Percentiles rank a stretch among this genome's conserved stretches.
Evolutionary conservation across 805 yeast species (phyloP).

Genomic region (Schwanniomyces yamadae): DNA sequence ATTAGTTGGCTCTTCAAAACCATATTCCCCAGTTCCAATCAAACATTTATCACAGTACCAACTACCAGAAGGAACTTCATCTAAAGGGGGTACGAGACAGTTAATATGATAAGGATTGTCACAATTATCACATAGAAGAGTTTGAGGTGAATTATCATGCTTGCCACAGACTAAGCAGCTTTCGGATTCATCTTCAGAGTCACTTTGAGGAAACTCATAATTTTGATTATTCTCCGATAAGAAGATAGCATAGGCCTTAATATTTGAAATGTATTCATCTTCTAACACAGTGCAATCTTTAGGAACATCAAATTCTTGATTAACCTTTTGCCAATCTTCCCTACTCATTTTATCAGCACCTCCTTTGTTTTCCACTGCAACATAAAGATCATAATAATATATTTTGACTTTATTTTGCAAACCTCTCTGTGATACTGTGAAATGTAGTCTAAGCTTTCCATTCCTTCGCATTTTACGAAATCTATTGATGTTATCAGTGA

Average conservation of each 20-base stretch:
- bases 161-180: conserved; percentile 50
- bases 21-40: conserved; percentile 85
- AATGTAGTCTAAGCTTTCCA: conserved; percentile 20
- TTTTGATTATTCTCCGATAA: conserved; percentile 22
- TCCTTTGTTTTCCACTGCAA: conserved; percentile 28
- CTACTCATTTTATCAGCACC: conserved; percentile 16
- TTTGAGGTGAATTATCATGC: conserved; percentile 43
- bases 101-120: conserved; percentile 63
- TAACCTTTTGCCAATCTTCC: conserved; percentile 22
- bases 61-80: conserved; percentile 50
- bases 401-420: conserved; percentile 12
- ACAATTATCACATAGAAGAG: conserved; percentile 73
- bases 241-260: conserved; percentile 34
- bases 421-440: conserved; percentile 11
- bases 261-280: conserved; percentile 21
- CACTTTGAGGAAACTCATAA: conserved; percentile 32
- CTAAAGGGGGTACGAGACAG: conserved; percentile 62
- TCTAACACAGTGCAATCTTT: conserved; percentile 15
- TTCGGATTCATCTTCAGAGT: conserved; percentile 31
- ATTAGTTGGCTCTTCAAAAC: conserved; percentile 69
- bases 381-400: conserved; percentile 40
- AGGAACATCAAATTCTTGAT: conserved; percentile 22
- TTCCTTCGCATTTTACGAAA: conserved; percentile 48
- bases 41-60: conserved; percentile 87
- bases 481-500: conserved; percentile 59